Evolutionary conservation across 2,329 filamentous ascomycete species (phyloP).

Genomic region (Arachnopeziza araneosa): DNA sequence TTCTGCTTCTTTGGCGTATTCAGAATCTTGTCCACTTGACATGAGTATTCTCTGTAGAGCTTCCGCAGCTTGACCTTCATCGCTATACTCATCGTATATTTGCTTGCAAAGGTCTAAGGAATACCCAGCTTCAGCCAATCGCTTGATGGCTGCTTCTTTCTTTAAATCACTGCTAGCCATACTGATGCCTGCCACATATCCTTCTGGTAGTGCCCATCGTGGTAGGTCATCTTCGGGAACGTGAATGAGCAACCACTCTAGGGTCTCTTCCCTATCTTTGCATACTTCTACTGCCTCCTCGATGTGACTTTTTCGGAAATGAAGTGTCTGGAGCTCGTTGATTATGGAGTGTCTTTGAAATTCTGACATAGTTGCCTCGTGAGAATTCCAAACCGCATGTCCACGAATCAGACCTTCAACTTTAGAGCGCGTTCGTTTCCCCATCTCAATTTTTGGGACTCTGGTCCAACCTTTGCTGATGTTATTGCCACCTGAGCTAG

Average conservation of each 20-base stretch:
- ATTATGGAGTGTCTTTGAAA: constrained; percentile 54
- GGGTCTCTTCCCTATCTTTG: constrained; percentile 84
- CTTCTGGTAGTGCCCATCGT: constrained; percentile 83
- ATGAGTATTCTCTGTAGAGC: constrained; percentile 68
- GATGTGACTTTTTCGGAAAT: constrained; percentile 83
- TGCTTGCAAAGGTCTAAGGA: constrained; percentile 77
- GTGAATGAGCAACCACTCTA: constrained; percentile 95
- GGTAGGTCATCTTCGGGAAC: constrained; percentile 97
- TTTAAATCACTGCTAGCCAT: constrained; percentile 78
- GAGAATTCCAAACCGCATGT: constrained; percentile 81
- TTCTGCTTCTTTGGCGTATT: constrained; percentile 34
- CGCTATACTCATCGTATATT: constrained; percentile 61
- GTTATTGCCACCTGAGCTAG: constrained; percentile 30
- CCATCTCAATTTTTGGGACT: constrained; percentile 90
- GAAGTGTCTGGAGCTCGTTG: constrained; percentile 70
- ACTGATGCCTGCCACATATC: constrained; percentile 83
- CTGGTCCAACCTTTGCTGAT: constrained; percentile 70
- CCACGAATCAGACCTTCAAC: constrained; percentile 75
- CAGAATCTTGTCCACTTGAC: constrained; percentile 36
- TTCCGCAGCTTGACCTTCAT: constrained; percentile 75
- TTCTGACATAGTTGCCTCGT: constrained; percentile 60
- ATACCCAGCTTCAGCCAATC: constrained; percentile 78
- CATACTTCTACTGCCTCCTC: constrained; percentile 83
- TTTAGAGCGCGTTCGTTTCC: constrained; percentile 68
- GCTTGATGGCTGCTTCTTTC: constrained; percentile 75